phyloP scores from a whole-genome alignment of 495 filamentous ascomycete genomes.

The Geoglossum glabrum region DNA sequence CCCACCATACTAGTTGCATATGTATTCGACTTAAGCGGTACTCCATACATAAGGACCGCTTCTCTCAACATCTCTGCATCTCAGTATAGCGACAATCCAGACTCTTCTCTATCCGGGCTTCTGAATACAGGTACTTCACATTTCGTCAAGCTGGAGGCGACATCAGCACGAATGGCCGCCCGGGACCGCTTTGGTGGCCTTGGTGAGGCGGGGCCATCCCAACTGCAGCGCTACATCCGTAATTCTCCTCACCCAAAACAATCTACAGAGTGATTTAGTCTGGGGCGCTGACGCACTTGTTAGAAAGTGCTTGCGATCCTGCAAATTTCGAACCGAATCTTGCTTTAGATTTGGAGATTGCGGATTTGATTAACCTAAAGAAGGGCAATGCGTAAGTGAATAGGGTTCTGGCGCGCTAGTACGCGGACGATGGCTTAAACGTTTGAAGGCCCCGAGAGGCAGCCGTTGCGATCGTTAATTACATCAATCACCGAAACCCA shows the following conservation, averaged over 20 bases:
- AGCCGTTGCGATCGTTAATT: constrained; percentile 79
- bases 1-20: constrained; percentile 8
- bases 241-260: constrained; percentile 8
- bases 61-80: background rate
- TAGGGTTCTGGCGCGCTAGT: background rate
- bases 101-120: background rate
- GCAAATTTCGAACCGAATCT: constrained; percentile 96
- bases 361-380: constrained; percentile 92
- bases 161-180: constrained; percentile 83
- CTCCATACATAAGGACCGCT: background rate
- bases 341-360: constrained; percentile 87
- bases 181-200: constrained; percentile 84
- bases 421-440: background rate
- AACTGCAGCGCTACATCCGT: constrained; percentile 87
- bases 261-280: background rate
- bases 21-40: background rate
- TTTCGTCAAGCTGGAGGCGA: constrained; percentile 58
- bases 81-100: constrained; percentile 1
- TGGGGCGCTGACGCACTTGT: background rate
- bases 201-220: constrained; percentile 57
- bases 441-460: constrained; percentile 64
- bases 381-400: constrained; percentile 69
- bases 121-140: constrained; percentile 4
- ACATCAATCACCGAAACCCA: constrained; percentile 88
- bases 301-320: constrained; percentile 81